Conservation (phyloP, 768 basidiomycete genomes). For the Lepiota venenata region DNA sequence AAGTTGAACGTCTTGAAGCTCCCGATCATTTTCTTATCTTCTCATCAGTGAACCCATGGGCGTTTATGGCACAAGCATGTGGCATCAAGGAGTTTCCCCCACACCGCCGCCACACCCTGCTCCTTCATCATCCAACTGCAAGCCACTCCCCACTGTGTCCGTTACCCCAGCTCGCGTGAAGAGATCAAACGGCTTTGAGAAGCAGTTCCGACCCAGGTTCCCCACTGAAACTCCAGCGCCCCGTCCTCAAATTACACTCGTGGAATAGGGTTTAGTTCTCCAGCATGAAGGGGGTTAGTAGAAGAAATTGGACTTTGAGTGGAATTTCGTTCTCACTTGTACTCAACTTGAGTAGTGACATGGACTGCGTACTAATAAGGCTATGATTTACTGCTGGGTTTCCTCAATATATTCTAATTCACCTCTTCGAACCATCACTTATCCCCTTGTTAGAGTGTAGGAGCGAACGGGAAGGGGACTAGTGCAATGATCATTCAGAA, state of each 20-base stretch:
- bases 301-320: no score
- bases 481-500: no score
- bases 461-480: no score
- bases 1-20: constrained; percentile 12
- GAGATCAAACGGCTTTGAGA: constrained; percentile 8
- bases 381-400: no score
- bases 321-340: no score
- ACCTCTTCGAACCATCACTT: no score
- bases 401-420: no score
- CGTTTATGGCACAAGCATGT: constrained; percentile 70
- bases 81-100: constrained; percentile 55
- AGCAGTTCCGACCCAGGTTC: constrained; percentile 15
- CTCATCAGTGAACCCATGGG: constrained; percentile 53
- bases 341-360: no score
- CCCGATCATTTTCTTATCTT: not conserved
- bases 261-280: no score
- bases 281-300: no score
- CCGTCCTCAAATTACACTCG: not conserved
- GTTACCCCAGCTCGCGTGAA: constrained; percentile 23
- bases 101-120: constrained; percentile 59
- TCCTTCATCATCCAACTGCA: constrained; percentile 66
- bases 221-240: constrained; percentile 18
- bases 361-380: no score
- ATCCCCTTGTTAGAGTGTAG: no score
- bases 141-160: constrained; percentile 30